Base-by-base conservation (phyloP, 208 protist genomes). In the Trypanosoma congolense region DNA sequence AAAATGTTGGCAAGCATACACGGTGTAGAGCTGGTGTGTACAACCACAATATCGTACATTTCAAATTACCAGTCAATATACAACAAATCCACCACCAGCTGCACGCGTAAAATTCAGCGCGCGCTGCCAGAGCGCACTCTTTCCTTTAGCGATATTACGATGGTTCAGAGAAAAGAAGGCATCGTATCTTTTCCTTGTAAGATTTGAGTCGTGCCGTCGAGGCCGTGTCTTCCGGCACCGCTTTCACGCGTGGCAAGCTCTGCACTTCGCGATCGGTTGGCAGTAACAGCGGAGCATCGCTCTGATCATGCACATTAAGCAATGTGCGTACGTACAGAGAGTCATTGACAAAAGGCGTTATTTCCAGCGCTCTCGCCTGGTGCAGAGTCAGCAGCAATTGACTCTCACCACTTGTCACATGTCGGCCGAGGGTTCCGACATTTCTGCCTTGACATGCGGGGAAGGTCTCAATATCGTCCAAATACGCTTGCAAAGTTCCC, bases 281-380 rank as follows among this genome's bases (percentile, higher is more conserved):
- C 44, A n/a, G 9, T 31, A 28, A 2, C 24, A 30, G 64, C 41
- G 80, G 76, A 5, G 57, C 64, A 2, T 56, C 71, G 18, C 53
- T 45, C 8, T 22, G 52, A 1, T 71, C 63, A 33, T 88, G 80
- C 0, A 62, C 76, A 0, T 58, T n/a, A 8, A 83, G 35, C 2
- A 88, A 24, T 3, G 67, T 61, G 22, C 58, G 50, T 18, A 88
- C 6, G 21, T 70, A 58, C 2, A 46, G 28, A 3, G 59, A 56
- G 9, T 71, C 33, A 41, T 73, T 52, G 4, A 74, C 50, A 54
- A 73, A 78, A 0, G 80, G 80, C 46, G 77, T 53, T 0, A 84
- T 41, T 38, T 76, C 55, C 80, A 73, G 81, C 9, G 53, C 78
- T 16, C 33, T 4, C 12, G 61, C 51, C 26, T 60, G 5, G 33